Evolutionary conservation across 352 stramenopile genomes (phyloP).

Genomic region (Globisporangium uncinulatum): DNA sequence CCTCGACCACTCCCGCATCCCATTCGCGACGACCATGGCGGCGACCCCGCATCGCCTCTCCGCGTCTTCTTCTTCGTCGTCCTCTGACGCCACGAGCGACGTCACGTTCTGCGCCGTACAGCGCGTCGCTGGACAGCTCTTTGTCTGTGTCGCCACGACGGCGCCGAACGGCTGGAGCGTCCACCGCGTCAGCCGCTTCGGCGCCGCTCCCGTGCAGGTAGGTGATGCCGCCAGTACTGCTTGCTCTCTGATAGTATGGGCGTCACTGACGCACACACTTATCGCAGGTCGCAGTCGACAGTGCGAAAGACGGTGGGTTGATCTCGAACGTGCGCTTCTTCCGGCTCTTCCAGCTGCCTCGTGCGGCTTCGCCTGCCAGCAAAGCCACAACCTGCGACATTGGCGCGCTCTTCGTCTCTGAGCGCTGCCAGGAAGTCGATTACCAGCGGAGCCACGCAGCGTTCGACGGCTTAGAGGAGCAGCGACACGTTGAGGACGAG

Average conservation of each 20-base stretch:
- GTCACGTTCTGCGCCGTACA: constrained; percentile 66
- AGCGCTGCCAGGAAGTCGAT: constrained; percentile 32
- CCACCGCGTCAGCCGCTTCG: constrained; percentile 56
- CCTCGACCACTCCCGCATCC: no score
- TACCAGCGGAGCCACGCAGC: constrained; percentile 12
- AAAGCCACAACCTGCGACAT: constrained; percentile 4
- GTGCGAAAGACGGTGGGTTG: constrained; percentile 28
- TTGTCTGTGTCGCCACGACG: constrained; percentile 54
- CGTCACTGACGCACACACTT: neutral
- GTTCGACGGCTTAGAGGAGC: constrained; percentile 17
- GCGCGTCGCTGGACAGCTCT: constrained; percentile 39
- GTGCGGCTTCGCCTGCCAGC: neutral
- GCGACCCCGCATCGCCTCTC: constrained; percentile 1
- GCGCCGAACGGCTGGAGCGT: constrained; percentile 36
- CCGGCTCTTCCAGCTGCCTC: constrained; percentile 38
- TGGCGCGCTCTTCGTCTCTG: constrained; percentile 47
- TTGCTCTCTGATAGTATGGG: constrained; percentile 2
- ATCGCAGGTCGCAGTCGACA: constrained; percentile 40
- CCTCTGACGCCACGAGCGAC: constrained; percentile 17
- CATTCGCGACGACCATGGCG: neutral
- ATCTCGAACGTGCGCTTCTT: constrained; percentile 56
- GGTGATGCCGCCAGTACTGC: neutral
- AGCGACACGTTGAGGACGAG: constrained; percentile 27
- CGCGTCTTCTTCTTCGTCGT: neutral
- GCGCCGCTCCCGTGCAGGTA: constrained; percentile 42